Base-by-base conservation (phyloP, 129 eudicot genomes). In the Ambrosia artemisiifolia region DNA sequence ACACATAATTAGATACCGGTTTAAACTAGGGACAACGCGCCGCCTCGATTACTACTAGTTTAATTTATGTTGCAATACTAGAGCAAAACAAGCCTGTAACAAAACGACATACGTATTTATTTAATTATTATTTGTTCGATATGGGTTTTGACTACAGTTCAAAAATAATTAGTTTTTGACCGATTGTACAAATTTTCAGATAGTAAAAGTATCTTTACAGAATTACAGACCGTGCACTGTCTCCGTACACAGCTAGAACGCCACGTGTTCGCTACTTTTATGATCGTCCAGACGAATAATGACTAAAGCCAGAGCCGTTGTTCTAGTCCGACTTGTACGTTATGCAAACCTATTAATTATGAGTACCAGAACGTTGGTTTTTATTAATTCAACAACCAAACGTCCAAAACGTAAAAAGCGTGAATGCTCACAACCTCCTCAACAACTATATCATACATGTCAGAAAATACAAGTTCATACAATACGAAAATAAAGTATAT, bases 371-470 rank as follows among this genome's bases (percentile, higher is more conserved):
- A 10, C 19, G 61, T 57, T 46, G 47, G 65, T 71, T 71, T 71
- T 56, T 40, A 71, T 13, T 49, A 18, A 64, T 74, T 42, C 71
- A 74, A 36, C 78, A 2, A 74, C 71, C 78, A 63, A 74, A 36
- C 78, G 1, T 63, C 71, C 78, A 63, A 49, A 63, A 35, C 12
- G 71, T 43, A 12, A 17, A 63, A 50, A 49, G 51, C 18, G 16
- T 50, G 64, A 74, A 50, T 62, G 43, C 56, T 14, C 40, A 49
- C 64, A 51, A 63, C 71, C 54, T 74, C 50, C 49, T 63, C 71
- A 72, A 40, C 67, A 24, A 57, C 75, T 8, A 6, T 10, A 6
- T 10, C 3, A 43, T 57, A 38, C 4, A 71, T 69, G 73, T 69
- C 48, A 19, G 48, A 18, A n/a, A 49, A 48, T 49, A 68, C 16